Evolutionary conservation across 441 rosid species (phyloP).

Genomic region (Aleurites moluccanus): DNA sequence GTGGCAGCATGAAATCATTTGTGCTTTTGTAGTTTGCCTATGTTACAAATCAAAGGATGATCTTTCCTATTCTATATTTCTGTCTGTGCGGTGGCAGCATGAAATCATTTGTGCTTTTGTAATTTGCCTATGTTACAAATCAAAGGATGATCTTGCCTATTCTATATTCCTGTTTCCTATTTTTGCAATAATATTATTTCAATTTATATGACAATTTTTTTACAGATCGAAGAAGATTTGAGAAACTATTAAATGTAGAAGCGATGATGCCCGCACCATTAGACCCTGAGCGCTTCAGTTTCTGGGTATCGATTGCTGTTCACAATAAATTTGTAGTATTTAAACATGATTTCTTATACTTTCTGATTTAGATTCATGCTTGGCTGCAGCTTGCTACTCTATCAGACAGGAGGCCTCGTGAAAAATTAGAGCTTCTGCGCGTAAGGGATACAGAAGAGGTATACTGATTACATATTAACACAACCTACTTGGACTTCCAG

Average conservation of each 20-base stretch:
- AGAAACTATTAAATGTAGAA: conserved; percentile 60
- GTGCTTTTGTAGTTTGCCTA: conserved; percentile 9
- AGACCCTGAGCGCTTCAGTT: conserved; percentile 92
- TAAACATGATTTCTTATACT: background rate
- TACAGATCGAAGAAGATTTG: conserved; percentile 70
- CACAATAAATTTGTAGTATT: background rate
- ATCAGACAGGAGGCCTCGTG: conserved; percentile 71
- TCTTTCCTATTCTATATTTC: background rate
- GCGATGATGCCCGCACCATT: conserved; percentile 76
- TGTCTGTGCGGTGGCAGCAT: background rate
- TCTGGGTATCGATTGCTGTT: conserved; percentile 63
- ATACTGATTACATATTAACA: conserved; percentile 10
- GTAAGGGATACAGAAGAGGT: conserved; percentile 85
- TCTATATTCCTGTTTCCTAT: background rate
- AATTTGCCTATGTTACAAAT: background rate
- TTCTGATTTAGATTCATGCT: conserved; percentile 20
- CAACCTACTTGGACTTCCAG: background rate
- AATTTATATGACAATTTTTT: conserved; percentile 10
- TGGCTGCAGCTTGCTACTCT: conserved; percentile 72
- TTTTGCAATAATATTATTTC: conserved; percentile 3
- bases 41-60: background rate
- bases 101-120: conserved; percentile 1
- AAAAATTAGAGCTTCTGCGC: conserved; percentile 78
- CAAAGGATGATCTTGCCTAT: background rate
- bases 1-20: background rate